Conservation (phyloP, 352 stramenopile genomes). For the Pythium aquatile region DNA sequence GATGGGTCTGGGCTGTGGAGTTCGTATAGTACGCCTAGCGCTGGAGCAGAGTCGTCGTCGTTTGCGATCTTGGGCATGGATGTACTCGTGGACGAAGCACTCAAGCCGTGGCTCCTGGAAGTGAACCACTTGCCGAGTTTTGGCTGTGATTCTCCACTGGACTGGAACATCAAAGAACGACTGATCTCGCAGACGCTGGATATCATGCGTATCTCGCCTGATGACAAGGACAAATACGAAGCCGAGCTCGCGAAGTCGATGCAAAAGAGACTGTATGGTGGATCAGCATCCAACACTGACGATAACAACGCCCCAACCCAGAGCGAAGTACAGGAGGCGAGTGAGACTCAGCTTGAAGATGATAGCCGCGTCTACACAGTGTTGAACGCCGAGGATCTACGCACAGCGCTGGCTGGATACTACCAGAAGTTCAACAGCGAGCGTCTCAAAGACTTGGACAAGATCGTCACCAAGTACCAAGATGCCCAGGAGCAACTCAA, state of each 20-base stretch:
- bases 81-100: constrained; percentile 93
- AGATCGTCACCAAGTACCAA: constrained; percentile 69
- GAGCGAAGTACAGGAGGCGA: constrained; percentile 31
- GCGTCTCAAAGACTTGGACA: constrained; percentile 60
- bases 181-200: constrained; percentile 92
- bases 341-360: constrained; percentile 5
- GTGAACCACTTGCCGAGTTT: constrained; percentile 97
- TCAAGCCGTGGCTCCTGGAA: constrained; percentile 97
- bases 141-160: constrained; percentile 93
- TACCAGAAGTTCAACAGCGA: constrained; percentile 62
- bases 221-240: constrained; percentile 84
- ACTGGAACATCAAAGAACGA: constrained; percentile 94
- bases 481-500: constrained; percentile 62
- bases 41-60: constrained; percentile 42
- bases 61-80: constrained; percentile 97
- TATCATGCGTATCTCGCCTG: constrained; percentile 74
- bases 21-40: constrained; percentile 21
- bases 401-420: constrained; percentile 42
- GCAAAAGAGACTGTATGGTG: constrained; percentile 66
- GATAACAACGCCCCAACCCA: constrained; percentile 17
- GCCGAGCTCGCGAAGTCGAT: constrained; percentile 54
- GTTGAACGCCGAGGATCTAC: constrained; percentile 40
- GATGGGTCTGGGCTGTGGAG: constrained; percentile 17
- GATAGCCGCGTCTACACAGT: constrained; percentile 13
- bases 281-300: constrained; percentile 3